A percentile compares a stretch with the other conserved stretches of the same genome.
These are phyloP conservation scores for Debaryomyces tyrocola DNA, from an alignment of 805 yeast species.

Conservation along the genomic window DNA sequence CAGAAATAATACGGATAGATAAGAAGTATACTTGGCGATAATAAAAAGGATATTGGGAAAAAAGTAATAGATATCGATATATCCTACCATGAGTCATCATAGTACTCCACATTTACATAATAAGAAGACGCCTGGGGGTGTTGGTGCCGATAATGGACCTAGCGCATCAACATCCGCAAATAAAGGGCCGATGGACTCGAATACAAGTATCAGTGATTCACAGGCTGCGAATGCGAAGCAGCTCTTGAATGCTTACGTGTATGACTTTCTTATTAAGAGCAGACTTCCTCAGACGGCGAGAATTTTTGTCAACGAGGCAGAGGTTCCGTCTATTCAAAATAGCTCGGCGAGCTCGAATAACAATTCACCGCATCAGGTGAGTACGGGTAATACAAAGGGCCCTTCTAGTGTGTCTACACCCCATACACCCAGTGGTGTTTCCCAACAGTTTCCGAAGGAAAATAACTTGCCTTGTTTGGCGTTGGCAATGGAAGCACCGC, in stretches of 20 bases:
- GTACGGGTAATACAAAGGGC: constrained; percentile 1
- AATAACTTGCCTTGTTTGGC: constrained; percentile 49
- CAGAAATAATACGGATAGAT: too few species aligned
- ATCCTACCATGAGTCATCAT: constrained; percentile 31
- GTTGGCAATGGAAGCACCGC: constrained; percentile 76
- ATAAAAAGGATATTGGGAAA: too few species aligned
- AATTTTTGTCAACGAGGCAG: constrained; percentile 75
- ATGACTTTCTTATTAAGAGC: constrained; percentile 79
- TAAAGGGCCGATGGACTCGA: constrained; percentile 26
- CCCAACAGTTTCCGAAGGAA: constrained; percentile 31
- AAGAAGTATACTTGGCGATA: too few species aligned
- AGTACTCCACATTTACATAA: constrained; percentile 35
- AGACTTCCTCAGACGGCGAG: constrained; percentile 71
- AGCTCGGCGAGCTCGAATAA: constrained; percentile 21
- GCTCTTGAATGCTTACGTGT: constrained; percentile 76
- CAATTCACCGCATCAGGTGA: constrained; percentile 26
- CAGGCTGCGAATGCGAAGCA: constrained; percentile 55
- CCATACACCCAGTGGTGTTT: constrained; percentile 3
- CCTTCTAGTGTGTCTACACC: constrained; percentile 1
- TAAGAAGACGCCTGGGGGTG: constrained; percentile 29
- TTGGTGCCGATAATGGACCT: constrained; percentile 6
- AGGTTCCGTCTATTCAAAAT: constrained; percentile 42
- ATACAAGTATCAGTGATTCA: constrained; percentile 35
- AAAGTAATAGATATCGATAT: too few species aligned
- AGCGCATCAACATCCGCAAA: constrained; percentile 9